Percentiles rank a stretch among this genome's conserved stretches.
phyloP scores from a whole-genome alignment of 331 rosid genomes.

The Erythrophleum ivorense region DNA sequence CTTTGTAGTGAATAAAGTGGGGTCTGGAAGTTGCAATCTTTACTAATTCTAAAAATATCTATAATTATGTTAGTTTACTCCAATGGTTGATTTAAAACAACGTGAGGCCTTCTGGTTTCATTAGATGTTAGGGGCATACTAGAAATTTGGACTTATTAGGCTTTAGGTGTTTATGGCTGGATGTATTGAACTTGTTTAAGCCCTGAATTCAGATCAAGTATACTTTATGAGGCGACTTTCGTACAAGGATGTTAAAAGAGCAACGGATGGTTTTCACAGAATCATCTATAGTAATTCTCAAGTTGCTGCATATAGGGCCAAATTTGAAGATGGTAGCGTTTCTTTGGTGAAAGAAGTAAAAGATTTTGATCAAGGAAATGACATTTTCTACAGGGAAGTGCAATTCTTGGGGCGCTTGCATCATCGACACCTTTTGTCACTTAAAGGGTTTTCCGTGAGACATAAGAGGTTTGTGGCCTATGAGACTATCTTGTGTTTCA shows the following conservation, averaged over 20 bases:
- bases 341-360: conserved; percentile 75
- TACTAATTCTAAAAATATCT: background rate
- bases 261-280: conserved; percentile 77
- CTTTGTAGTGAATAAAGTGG: background rate
- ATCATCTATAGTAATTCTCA: conserved; percentile 64
- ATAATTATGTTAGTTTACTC: background rate
- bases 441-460: conserved; percentile 74
- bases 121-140: background rate
- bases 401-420: conserved; percentile 85
- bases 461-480: conserved; percentile 63
- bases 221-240: conserved; percentile 64
- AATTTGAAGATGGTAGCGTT: conserved; percentile 65
- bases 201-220: conserved; percentile 57
- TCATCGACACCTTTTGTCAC: conserved; percentile 92
- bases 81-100: background rate
- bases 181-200: background rate
- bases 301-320: conserved; percentile 72
- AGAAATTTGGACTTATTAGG: background rate
- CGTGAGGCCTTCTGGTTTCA: background rate
- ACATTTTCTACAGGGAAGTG: conserved; percentile 66
- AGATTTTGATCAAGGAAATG: conserved; percentile 53
- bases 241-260: conserved; percentile 74
- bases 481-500: conserved; percentile 16
- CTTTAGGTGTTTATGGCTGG: background rate
- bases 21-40: background rate